Evolutionary conservation across 139 green algal genomes (phyloP), one percentile per base, ranked within the genome.

Genomic region (Chlamydomonas applanata): DNA sequence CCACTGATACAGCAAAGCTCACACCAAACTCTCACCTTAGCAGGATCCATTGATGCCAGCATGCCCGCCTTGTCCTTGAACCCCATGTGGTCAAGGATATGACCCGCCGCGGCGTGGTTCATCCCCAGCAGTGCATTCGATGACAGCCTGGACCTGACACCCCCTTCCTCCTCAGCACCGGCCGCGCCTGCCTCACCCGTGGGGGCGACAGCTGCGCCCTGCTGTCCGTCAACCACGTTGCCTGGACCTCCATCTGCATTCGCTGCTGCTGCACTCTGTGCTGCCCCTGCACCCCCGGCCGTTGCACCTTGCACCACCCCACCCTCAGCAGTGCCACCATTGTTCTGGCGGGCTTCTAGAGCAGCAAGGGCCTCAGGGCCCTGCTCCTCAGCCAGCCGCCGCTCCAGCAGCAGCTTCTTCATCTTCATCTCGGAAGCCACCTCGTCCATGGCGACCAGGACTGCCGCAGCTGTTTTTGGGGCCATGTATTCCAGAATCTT

Each of bases 401-500:
- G 40, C 40, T 49, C 40, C 40, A 49, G 40, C 40, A 49, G 40
- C 11, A 49, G 40, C 40, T 49, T 49, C 40, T 49, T 49, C 25
- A 36, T 35, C 59, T 66, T 66, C 20, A 66, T 34, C 62, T 63
- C 67, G 1, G 24, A 30, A 27, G 27, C 45, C n/a, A 73, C 27
- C 27, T 76, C 71, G 46, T 87, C 82, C 78, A 87, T 82, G 25
- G 40, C 54, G 1, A 79, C 35, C 20, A 87, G 66, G 13, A 68
- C 76, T 19, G 66, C 40, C 3, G 82, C 82, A 9, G 82, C 82
- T 22, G 62, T n/a, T 1, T 75, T 62, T 0, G 78, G 82, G 24
- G 77, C 69, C 82, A 87, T 82, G 74, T 20, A 54, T 72, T 87
- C 82, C 25, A 87, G 69, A 60, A 87, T 82, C 67, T 54, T 35